Evolutionary conservation across 331 rosid genomes (phyloP).

Genomic region (Quercus tomentella): DNA sequence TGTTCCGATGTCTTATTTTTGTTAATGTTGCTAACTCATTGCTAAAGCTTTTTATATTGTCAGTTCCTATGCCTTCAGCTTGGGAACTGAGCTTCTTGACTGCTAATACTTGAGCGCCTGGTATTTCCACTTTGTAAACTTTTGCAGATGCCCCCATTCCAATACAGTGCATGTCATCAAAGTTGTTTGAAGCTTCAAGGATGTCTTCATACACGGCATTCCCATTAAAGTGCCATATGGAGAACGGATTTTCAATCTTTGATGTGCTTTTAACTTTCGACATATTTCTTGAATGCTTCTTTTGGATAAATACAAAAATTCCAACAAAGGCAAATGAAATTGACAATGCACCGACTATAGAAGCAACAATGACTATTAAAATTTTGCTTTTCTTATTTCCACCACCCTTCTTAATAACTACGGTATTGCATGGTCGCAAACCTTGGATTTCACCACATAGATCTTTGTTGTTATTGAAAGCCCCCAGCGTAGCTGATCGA

Average conservation of each 20-base stretch:
- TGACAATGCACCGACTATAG: background rate
- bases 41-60: conserved; percentile 19
- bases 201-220: conserved; percentile 37
- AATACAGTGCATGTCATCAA: too few species aligned
- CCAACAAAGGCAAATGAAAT: background rate
- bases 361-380: background rate
- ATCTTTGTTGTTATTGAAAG: conserved; percentile 17
- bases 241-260: conserved; percentile 21
- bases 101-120: conserved; percentile 18
- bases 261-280: background rate
- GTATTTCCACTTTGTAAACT: too few species aligned
- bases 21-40: conserved; percentile 27
- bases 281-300: conserved; percentile 10
- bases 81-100: conserved; percentile 31
- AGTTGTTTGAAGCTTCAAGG: background rate
- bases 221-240: conserved; percentile 46
- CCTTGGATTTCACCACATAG: conserved; percentile 21
- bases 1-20: conserved; percentile 30
- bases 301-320: background rate
- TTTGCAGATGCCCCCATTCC: too few species aligned
- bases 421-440: background rate
- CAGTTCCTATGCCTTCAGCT: conserved; percentile 15
- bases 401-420: background rate
- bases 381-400: background rate
- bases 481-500: background rate